phyloP scores from a whole-genome alignment of 2,329 filamentous ascomycete species.

The Coniella vitis region DNA sequence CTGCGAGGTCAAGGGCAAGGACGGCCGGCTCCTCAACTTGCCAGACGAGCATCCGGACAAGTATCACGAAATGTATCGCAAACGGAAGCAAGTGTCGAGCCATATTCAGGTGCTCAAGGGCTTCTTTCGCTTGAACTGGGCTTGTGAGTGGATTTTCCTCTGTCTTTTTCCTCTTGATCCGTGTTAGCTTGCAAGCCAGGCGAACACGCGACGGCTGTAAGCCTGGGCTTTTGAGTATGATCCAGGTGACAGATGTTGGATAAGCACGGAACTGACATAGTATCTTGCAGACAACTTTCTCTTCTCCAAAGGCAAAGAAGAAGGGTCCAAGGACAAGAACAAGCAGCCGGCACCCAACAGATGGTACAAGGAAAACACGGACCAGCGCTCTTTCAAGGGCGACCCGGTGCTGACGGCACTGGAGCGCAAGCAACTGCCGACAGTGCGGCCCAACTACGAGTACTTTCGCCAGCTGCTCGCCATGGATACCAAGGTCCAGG shows the following conservation, averaged over 20 bases:
- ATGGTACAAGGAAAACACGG: constrained; percentile 24
- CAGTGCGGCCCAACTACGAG: constrained; percentile 54
- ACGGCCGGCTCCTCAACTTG: constrained; percentile 20
- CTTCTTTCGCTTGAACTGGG: constrained; percentile 55
- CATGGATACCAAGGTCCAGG: constrained; percentile 45
- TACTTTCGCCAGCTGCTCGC: constrained; percentile 52
- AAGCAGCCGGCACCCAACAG: constrained; percentile 21
- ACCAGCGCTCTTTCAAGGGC: constrained; percentile 54
- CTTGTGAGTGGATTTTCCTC: constrained; percentile 44
- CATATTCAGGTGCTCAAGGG: constrained; percentile 66
- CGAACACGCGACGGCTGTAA: too few species aligned
- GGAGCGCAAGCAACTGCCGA: constrained; percentile 48
- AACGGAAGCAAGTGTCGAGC: constrained; percentile 60
- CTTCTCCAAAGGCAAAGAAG: constrained; percentile 50
- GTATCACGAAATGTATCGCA: constrained; percentile 21
- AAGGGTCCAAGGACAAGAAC: constrained; percentile 35
- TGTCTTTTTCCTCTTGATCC: background rate
- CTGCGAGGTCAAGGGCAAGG: constrained; percentile 20
- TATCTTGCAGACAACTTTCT: constrained; percentile 47
- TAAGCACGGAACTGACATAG: constrained; percentile 6
- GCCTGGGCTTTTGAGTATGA: too few species aligned
- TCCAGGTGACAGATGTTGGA: too few species aligned
- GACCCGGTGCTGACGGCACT: constrained; percentile 58
- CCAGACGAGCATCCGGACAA: constrained; percentile 26
- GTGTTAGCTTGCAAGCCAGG: background rate